These are phyloP conservation scores for Colletotrichum godetiae DNA, from an alignment of 2,329 filamentous ascomycete genomes.

Conservation along the genomic window DNA sequence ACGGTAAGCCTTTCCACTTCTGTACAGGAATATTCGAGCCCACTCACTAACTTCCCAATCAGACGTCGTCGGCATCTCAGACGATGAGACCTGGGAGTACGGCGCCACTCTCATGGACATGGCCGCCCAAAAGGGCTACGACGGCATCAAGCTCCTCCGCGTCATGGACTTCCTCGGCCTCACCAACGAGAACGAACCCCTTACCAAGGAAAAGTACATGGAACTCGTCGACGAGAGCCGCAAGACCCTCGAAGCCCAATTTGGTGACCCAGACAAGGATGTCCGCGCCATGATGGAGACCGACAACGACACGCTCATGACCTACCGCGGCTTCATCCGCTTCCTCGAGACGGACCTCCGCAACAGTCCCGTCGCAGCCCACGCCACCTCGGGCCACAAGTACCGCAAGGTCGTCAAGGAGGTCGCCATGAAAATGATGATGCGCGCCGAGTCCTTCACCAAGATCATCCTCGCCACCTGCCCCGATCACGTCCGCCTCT, in stretches of 20 bases:
- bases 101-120: slow-evolving; percentile 49
- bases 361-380: slow-evolving; percentile 28
- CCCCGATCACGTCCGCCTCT: slow-evolving; percentile 37
- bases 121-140: slow-evolving; percentile 45
- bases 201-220: slow-evolving; percentile 33
- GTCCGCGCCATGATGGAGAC: slow-evolving; percentile 35
- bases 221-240: slow-evolving; percentile 23
- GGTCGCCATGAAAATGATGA: slow-evolving; percentile 36
- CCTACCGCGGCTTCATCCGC: slow-evolving; percentile 38
- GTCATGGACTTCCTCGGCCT: slow-evolving; percentile 48
- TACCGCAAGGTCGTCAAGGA: slow-evolving; percentile 37
- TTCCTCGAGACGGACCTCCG: slow-evolving; percentile 35
- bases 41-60: slow-evolving; percentile 38
- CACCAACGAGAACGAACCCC: slow-evolving; percentile 28
- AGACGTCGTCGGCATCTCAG: slow-evolving; percentile 53
- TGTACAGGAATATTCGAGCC: fast-evolving
- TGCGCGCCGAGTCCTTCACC: slow-evolving; percentile 35
- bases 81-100: slow-evolving; percentile 53
- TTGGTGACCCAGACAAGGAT: slow-evolving; percentile 27
- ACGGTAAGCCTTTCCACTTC: slow-evolving; percentile 3
- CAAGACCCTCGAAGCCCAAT: slow-evolving; percentile 30
- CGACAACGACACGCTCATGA: slow-evolving; percentile 37
- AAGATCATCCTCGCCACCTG: slow-evolving; percentile 35
- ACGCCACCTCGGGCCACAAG: slow-evolving; percentile 32
- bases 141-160: slow-evolving; percentile 48